Evolutionary conservation across 306 rosid genomes (phyloP).

Genomic region (Begonia loranthoides): DNA sequence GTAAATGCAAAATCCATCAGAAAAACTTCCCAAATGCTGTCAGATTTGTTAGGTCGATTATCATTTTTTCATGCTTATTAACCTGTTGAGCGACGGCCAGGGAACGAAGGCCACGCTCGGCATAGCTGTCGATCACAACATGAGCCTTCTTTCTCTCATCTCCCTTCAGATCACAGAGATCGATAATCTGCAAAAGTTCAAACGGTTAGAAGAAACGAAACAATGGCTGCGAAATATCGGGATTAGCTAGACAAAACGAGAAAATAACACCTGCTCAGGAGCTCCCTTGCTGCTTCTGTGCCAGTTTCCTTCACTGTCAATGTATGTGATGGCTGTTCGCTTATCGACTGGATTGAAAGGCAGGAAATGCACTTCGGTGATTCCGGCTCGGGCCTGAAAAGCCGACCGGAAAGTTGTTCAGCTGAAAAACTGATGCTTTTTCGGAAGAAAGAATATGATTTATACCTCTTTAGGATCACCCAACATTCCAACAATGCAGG

Average conservation of each 20-base stretch:
- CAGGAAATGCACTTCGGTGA: neutral
- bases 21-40: neutral
- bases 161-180: neutral
- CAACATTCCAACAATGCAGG: neutral
- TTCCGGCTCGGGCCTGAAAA: neutral
- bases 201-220: too few species aligned
- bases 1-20: neutral
- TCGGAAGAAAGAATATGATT: neutral
- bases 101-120: neutral
- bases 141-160: neutral
- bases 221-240: too few species aligned
- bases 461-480: constrained; percentile 1
- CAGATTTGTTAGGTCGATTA: neutral
- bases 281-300: neutral
- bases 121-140: neutral
- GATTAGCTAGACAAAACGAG: too few species aligned
- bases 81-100: neutral
- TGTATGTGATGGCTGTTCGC: neutral
- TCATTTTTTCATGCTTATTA: neutral
- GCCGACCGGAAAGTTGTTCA: neutral
- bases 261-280: neutral
- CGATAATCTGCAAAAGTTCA: neutral
- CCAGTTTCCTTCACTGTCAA: constrained; percentile 17
- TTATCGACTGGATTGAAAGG: neutral
- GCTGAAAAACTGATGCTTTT: neutral